Base-by-base conservation (phyloP, 495 filamentous ascomycete species). In the Cenococcum geophilum region DNA sequence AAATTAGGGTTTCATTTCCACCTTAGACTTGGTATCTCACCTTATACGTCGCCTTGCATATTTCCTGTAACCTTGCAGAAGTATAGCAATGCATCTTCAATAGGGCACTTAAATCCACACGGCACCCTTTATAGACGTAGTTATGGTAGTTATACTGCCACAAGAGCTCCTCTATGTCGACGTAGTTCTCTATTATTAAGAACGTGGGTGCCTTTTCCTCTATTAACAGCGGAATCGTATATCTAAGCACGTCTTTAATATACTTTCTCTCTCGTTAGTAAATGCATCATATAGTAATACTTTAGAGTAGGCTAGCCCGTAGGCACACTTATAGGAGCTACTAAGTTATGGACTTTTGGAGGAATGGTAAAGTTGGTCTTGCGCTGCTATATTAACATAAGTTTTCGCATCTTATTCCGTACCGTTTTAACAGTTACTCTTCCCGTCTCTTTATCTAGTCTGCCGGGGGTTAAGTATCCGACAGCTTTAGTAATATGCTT, bases 11-110 rank as follows among this genome's bases (percentile, higher is more conserved):
- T 45, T 14, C 11, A 45, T 45, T 40, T 45, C 40, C 40, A 14
- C 40, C 40, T 18, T 10, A 45, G 40, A 45, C 40, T 45, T 45
- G 18, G 11, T 45, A 45, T 45, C 40, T 45, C 40, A 45, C 40
- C 40, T 45, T 45, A 18, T 16, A 45, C 40, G 3, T 45, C 40
- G 40, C 40, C 40, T 45, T 45, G 40, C 40, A 45, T 45, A 45
- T 45, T 45, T 45, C 40, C 40, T 45, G 40, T 45, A 45, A 45
- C 40, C 40, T 45, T 45, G 40, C 40, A 45, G 40, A 45, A 45
- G 40, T 45, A 45, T 45, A 45, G 11, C 40, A 45, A 45, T 45
- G 40, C 40, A 45, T 45, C 40, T 45, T 45, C 40, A 45, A 45
- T 10, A 45, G 11, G 40, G 40, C 40, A 45, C 40, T 45, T 10